Conservation (phyloP, 352 stramenopile species). For the Globisporangium recalcitrans region DNA sequence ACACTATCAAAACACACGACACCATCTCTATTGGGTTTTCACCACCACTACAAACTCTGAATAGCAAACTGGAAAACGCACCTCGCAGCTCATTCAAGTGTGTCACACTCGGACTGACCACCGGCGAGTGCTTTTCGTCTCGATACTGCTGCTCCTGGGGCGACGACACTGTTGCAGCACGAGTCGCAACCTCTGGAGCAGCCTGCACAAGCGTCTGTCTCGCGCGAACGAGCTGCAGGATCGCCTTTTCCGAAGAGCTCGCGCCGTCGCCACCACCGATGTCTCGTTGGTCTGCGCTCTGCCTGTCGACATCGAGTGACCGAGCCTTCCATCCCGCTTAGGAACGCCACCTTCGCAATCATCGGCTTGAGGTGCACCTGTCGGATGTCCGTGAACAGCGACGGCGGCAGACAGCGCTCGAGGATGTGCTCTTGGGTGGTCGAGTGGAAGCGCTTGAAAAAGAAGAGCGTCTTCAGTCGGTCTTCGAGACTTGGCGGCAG, state of each 20-base stretch:
- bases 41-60: not conserved
- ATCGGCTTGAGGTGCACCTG: constrained; percentile 43
- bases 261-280: too few relatives aligned
- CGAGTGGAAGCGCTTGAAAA: constrained; percentile 45
- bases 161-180: not conserved
- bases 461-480: constrained; percentile 40
- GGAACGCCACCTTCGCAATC: constrained; percentile 48
- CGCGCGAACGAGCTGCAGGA: not conserved
- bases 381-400: constrained; percentile 43
- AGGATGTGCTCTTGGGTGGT: constrained; percentile 47
- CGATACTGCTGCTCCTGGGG: not conserved
- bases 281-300: too few relatives aligned
- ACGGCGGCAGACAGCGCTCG: constrained; percentile 36
- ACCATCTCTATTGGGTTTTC: not conserved
- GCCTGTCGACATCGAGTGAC: too few relatives aligned
- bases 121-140: not conserved
- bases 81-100: constrained; percentile 4
- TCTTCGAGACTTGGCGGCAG: constrained; percentile 26
- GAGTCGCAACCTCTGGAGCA: not conserved
- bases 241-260: not conserved
- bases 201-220: not conserved
- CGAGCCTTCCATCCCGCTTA: constrained; percentile 31
- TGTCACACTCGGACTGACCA: not conserved
- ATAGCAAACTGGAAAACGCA: too few relatives aligned
- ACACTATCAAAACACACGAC: not conserved